Evolutionary conservation across 768 basidiomycete species (phyloP).

Genomic region (Melanogaster broomeanus): DNA sequence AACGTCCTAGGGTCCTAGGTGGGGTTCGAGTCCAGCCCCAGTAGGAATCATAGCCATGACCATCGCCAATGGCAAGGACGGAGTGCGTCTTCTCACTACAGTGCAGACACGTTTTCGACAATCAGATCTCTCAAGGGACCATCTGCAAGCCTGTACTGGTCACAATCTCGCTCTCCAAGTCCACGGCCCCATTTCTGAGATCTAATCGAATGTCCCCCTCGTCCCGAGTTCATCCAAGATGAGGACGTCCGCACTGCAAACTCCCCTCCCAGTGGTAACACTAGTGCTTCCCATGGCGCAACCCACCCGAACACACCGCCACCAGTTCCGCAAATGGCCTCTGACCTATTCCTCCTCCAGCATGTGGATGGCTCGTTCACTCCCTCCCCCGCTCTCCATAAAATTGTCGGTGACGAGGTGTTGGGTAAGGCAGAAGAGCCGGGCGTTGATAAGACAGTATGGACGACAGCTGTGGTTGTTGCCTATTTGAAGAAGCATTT

Average conservation of each 20-base stretch:
- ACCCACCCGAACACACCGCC: neutral
- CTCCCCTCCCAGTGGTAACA: neutral
- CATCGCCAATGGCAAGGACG: constrained; percentile 2
- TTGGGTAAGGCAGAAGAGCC: constrained; percentile 32
- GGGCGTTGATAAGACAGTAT: constrained; percentile 38
- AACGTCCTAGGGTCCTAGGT: constrained; percentile 22
- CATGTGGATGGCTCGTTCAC: constrained; percentile 52
- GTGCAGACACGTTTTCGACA: constrained; percentile 42
- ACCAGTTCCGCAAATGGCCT: constrained; percentile 27
- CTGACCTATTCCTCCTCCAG: constrained; percentile 42
- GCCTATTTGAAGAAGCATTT: constrained; percentile 47
- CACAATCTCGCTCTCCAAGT: constrained; percentile 18
- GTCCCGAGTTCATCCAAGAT: constrained; percentile 29
- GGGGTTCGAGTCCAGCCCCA: constrained; percentile 13
- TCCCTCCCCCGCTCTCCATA: constrained; percentile 28
- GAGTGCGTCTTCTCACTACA: constrained; percentile 26
- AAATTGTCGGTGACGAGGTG: constrained; percentile 38
- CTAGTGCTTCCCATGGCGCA: constrained; percentile 5
- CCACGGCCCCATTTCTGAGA: constrained; percentile 27
- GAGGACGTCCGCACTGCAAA: neutral
- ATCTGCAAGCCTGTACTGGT: constrained; percentile 39
- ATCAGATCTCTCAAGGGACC: constrained; percentile 48
- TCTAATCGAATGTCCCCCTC: constrained; percentile 29
- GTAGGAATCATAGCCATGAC: constrained; percentile 2
- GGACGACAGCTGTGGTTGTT: constrained; percentile 50